Percentiles rank a stretch among this genome's conserved stretches.
Evolutionary conservation across 192 early-diverging fungal species (phyloP).

Genomic region (Gorgonomyces haynaldii): DNA sequence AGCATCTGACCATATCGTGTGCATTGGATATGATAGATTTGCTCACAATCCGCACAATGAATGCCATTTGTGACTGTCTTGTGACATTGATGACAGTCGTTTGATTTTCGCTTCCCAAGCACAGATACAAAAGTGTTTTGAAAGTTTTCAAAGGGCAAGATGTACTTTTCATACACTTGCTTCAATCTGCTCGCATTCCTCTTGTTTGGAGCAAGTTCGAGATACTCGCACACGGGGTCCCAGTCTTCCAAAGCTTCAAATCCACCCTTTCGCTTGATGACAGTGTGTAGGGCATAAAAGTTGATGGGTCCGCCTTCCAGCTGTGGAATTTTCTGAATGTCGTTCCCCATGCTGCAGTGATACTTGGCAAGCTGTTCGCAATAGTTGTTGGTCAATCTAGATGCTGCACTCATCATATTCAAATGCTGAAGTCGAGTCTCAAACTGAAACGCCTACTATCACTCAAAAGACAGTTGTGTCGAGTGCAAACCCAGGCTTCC

Average conservation of each 20-base stretch:
- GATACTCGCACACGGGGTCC: slow-evolving; percentile 42
- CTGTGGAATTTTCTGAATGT: neutral
- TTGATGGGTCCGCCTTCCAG: slow-evolving; percentile 64
- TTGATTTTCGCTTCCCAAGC: too few relatives aligned
- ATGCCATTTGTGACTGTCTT: too few relatives aligned
- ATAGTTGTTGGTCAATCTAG: slow-evolving; percentile 77
- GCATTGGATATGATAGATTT: too few relatives aligned
- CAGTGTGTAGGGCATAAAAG: slow-evolving; percentile 68
- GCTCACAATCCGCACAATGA: too few relatives aligned
- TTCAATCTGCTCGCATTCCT: too few relatives aligned
- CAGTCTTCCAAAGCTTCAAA: slow-evolving; percentile 14
- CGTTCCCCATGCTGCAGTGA: slow-evolving; percentile 39
- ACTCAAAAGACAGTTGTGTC: slow-evolving; percentile 54
- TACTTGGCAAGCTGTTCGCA: slow-evolving; percentile 84
- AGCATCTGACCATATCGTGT: too few relatives aligned
- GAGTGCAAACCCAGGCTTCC: slow-evolving; percentile 71
- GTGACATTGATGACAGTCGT: too few relatives aligned
- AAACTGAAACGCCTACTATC: slow-evolving; percentile 69
- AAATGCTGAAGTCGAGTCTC: slow-evolving; percentile 79
- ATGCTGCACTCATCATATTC: slow-evolving; percentile 83
- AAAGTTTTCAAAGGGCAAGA: too few relatives aligned
- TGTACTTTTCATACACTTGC: too few relatives aligned
- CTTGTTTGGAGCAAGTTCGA: too few relatives aligned
- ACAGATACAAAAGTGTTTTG: too few relatives aligned
- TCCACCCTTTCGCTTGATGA: slow-evolving; percentile 36